phyloP scores from a whole-genome alignment of 495 filamentous ascomycete genomes.

The Xylaria castorea region DNA sequence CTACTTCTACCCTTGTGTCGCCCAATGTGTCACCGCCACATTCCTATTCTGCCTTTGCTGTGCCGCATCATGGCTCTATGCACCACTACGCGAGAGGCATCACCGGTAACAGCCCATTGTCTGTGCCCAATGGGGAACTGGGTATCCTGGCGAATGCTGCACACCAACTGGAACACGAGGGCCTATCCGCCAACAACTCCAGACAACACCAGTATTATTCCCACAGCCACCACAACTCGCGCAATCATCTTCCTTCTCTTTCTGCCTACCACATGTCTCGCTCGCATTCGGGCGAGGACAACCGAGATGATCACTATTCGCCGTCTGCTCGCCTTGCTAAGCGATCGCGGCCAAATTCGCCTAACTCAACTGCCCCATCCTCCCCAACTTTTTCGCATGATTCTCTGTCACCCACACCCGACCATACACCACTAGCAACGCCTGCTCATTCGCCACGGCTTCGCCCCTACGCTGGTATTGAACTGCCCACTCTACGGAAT shows the following conservation, averaged over 20 bases:
- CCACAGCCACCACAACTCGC: slow-evolving; percentile 59
- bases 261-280: slow-evolving; percentile 92
- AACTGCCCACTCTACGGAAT: slow-evolving; percentile 88
- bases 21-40: slow-evolving; percentile 96
- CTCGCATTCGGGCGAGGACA: slow-evolving; percentile 90
- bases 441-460: slow-evolving; percentile 95
- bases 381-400: slow-evolving; percentile 98
- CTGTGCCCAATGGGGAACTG: slow-evolving; percentile 67
- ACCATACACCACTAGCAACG: slow-evolving; percentile 94
- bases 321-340: slow-evolving; percentile 78
- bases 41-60: slow-evolving; percentile 78
- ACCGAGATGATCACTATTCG: slow-evolving; percentile 73
- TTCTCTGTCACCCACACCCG: slow-evolving; percentile 93
- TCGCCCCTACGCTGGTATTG: slow-evolving; percentile 70
- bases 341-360: slow-evolving; percentile 89
- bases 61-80: slow-evolving; percentile 64
- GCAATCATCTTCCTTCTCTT: slow-evolving; percentile 73
- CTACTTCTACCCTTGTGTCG: slow-evolving; percentile 84
- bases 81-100: slow-evolving; percentile 71
- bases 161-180: slow-evolving; percentile 82
- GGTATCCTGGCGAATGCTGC: slow-evolving; percentile 91
- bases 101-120: slow-evolving; percentile 37
- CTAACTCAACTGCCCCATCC: slow-evolving; percentile 91
- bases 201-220: slow-evolving; percentile 65
- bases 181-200: slow-evolving; percentile 47